Evolutionary conservation across 1,284 basidiomycete genomes (phyloP), one percentile per base, ranked within the genome.

Genomic region (Peniophora sp.): DNA sequence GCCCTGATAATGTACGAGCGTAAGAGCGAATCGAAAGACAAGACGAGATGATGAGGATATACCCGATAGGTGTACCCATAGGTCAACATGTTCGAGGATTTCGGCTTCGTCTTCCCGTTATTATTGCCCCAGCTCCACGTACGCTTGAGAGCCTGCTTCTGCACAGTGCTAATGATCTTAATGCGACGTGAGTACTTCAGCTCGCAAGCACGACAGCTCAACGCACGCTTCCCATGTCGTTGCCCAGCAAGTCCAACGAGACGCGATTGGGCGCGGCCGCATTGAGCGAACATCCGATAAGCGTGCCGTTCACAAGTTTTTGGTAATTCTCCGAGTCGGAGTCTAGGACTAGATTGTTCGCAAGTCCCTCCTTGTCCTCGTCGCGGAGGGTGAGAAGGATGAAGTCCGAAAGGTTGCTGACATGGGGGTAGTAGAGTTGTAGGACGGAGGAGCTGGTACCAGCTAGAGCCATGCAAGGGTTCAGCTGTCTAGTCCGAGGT

Each of bases 211-310:
- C n/a, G n/a, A n/a, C n/a, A n/a, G n/a, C n/a, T n/a, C n/a, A n/a
- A 54, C 68, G 48, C 49, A 86, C 88, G 81, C 74, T 39, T 75
- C 65, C 3, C 89, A 69, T 11, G 93, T 68, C 1, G 60, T 62
- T 47, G 79, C 73, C 91, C 90, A 94, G 54, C 88, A 12, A 72
- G 61, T 2, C 83, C 79, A 15, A 91, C 72, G 1, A 89, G 68
- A 58, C 88, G 83, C 3, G 67, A 66, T 2, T 23, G 53, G 49
- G 6, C 47, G 48, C 14, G 8, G 37, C 37, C 15, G 15, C 18
- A 8, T 41, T 15, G 15, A 5, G 15, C 37, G 37, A 41, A 15
- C 37, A 41, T n/a, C 37, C 75, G 23, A 85, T 70, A 53, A 71
- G 71, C 0, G 78, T 68, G 1, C 64, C 67, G 22, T 64, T 62